Base-by-base conservation (phyloP, 169 alveolate genomes). In the Plasmodium adleri region DNA sequence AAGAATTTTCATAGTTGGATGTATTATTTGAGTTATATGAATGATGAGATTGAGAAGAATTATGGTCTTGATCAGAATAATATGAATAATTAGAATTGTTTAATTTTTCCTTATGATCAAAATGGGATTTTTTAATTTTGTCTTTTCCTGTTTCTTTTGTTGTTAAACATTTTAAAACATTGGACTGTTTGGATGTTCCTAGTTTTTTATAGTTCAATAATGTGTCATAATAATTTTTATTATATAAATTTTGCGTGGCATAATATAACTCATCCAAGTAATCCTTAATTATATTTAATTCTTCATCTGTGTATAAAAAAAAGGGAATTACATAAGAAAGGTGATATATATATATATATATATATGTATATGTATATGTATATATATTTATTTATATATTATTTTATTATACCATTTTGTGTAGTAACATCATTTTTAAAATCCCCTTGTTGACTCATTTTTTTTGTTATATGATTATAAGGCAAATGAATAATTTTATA, bases 141-240 rank as follows among this genome's bases (percentile, higher is more conserved):
- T 54, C 32, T 3, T 64, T 54, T 12, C 52, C 50, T 39, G 63
- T 58, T 76, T 13, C 17, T 20, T 15, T 49, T 58, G 50, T 76
- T 76, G 58, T 26, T 26, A 64, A 43, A 24, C 78, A 76, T 12
- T 58, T 68, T 43, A 64, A 58, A 39, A 76, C 32, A 6, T 76
- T 26, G 22, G 49, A 9, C 13, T 64, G 71, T n/a, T 50, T 63
- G 8, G 5, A 28, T 7, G 32, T 70, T 12, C 49, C 45, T 13
- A 68, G 3, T 17, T 54, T 20, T 49, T 68, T 28, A 64, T 10
- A 56, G 50, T 15, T 76, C 9, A 52, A 66, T 39, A 76, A 32
- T 20, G 74, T 76, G 56, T 68, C 52, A 45, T 76, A 70, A 54
- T 76, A 76, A 64, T 76, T 76, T 50, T 68, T 56, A 15, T 76